Conservation (phyloP, 208 protist species). For the Vickermania ingenoplastis region DNA sequence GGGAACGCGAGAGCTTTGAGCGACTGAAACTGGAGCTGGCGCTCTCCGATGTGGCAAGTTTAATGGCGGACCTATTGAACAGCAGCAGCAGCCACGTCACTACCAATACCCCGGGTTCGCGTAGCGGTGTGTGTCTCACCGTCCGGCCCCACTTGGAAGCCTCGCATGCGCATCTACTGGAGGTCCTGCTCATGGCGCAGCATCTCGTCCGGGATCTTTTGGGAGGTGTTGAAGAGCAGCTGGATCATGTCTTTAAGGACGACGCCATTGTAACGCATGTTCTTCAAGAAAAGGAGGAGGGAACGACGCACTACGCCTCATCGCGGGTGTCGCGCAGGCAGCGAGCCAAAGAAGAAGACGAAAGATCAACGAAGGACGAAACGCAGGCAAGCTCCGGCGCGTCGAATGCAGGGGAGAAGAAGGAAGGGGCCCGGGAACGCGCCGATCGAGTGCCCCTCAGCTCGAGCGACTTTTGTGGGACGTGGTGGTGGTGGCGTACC, state of each 20-base stretch:
- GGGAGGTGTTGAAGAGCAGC: neutral
- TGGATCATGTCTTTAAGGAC: neutral
- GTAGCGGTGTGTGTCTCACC: neutral
- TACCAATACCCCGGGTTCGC: neutral
- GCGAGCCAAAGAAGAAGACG: no score
- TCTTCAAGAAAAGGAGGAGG: conserved; percentile 9
- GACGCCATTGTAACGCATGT: neutral
- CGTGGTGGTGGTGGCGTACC: no score
- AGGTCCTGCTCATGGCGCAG: neutral
- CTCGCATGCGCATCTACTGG: neutral
- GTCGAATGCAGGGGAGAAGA: no score
- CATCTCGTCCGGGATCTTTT: neutral
- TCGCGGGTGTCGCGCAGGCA: no score
- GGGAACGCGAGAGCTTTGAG: conserved; percentile 73
- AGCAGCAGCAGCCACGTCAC: neutral
- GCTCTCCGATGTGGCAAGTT: conserved; percentile 45
- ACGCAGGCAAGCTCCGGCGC: no score
- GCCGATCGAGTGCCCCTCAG: no score
- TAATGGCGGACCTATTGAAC: conserved; percentile 48
- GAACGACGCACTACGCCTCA: conserved; percentile 4
- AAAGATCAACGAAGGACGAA: no score
- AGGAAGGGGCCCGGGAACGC: no score
- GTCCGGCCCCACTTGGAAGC: neutral
- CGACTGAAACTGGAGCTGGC: conserved; percentile 74
- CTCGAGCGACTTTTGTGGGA: no score